Base-by-base conservation (phyloP, 805 yeast genomes). In the Teunomyces tritomae region DNA sequence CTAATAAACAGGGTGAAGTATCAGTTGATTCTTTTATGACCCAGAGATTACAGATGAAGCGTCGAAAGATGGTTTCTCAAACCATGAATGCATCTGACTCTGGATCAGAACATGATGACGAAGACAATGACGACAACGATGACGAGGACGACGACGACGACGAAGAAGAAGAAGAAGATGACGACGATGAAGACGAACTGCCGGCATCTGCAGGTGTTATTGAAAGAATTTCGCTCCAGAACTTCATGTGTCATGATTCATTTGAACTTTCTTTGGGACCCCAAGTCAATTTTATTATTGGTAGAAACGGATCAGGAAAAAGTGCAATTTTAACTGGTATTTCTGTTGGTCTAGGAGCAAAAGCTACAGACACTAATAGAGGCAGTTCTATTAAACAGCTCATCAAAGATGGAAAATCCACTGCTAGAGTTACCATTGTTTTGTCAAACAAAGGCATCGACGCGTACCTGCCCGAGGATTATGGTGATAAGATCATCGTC, bases 291-390 rank as follows among this genome's bases (percentile, higher is more conserved):
- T 87, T 91, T 60, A 88, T 91, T 48, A 85, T 88, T 34, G 98
- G 98, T 16, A 76, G 85, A 48, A 91, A 91, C 59, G 98, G 98
- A 2, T 83, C 91, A 33, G 98, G 98, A 28, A 91, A 91, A 61
- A 80, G 89, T 61, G 96, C 97, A 1, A 78, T 91, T 14, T 68
- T 91, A 49, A 89, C 97, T 0, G 97, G 96, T 0, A 82, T 91
- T 1, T 82, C 91, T 6, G 84, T 89, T 4, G 92, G 96, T 2
- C 66, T 92, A 2, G 97, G 97, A 16, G 94, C 95, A 1, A 85
- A 84, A 56, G 97, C 97, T 0, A 74, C 83, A 16, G 89, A 83
- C 43, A 92, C 99, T 0, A 87, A 85, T 58, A 79, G 99, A 63
- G 97, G 96, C 5, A 71, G 80, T 11, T 78, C 84, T 8, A 70